Evolutionary conservation across 768 basidiomycete species (phyloP), one percentile per base, ranked within the genome.

Genomic region (Nidularia sp.): DNA sequence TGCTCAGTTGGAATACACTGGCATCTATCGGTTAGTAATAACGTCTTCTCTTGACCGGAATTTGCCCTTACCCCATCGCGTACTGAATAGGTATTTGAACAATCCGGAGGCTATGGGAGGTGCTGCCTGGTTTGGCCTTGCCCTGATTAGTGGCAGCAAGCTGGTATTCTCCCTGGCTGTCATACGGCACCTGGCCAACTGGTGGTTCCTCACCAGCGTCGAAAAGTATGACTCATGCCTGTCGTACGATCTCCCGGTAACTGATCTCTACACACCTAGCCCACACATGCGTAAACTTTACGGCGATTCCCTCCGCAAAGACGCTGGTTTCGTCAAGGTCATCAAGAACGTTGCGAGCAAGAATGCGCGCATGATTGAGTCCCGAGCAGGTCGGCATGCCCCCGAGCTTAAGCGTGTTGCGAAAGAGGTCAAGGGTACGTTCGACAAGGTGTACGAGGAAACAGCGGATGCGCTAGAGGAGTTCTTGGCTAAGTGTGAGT

Each of bases 211-310:
- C 46, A 84, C 81, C 58, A 80, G 71, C 49, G 94, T 98, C 22
- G 97, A 98, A 65, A 88, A 90, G 96, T 98, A 55, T 53, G 90
- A 29, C 74, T 32, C 25, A 29, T 49, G 10, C 29, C 13, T 22
- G 18, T 15, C n/a, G 18, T 49, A 36, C 55, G 35, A 49, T 41
- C 41, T 42, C 45, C 39, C 51, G 34, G 49, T 45, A 36, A 18
- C 46, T 50, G 36, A 47, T 51, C 41, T 35, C 22, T 10, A 6
- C 22, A 34, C 44, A 34, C 48, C 32, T 42, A 98, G 96, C 59
- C 97, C 97, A n/a, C 97, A 98, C 70, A 98, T 98, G 97, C 85
- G 82, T 55, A 93, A 92, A 65, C 76, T 98, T 15, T 99, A 99
- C 66, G 96, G 97, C 2, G 85, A 95, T 62, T 85, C 89, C 10